Base-by-base conservation (phyloP, 2,329 filamentous ascomycete species). In the Fusarium chlamydosporum region DNA sequence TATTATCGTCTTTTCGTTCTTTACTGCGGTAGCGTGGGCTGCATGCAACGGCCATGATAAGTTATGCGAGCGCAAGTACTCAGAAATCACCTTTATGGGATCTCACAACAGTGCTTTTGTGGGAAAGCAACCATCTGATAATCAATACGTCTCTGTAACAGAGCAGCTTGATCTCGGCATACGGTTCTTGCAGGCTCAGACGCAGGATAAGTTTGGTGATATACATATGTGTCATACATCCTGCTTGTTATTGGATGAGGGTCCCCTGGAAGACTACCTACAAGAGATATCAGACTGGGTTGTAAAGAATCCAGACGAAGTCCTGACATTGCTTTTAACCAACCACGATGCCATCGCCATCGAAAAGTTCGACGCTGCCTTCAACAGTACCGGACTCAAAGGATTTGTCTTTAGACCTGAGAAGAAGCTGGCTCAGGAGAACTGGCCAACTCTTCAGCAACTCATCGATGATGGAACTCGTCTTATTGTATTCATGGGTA, bases 401-500 rank as follows among this genome's bases (percentile, higher is more conserved):
- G 71, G 83, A 20, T 85, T 88, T 68, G 86, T 85, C 11, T 92
- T 87, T 66, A 79, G 79, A 1, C 86, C 89, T 1, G 77, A 81
- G 10, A 74, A 75, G 29, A 67, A 61, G 13, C 69, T 85, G 41
- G 72, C 75, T n/a, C 72, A 83, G 34, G 73, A 85, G 51, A 84
- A 85, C 71, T 83, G 93, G 92, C 92, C 92, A 78, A 94, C 91
- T 0, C 81, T 94, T 15, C 84, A 88, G 71, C 77, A 85, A 18
- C 78, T 95, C 61, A 91, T 94, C 69, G 80, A 85, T 26, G 81
- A 82, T 37, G 84, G 84, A 46, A 91, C 85, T 10, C 85, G 91
- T 16, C 81, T 95, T 2, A 79, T 94, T 46, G 87, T 90, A 26
- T 94, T 94, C 67, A 88, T 94, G 76, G 90, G 91, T 80, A 81